phyloP scores from a whole-genome alignment of 179 eudicot species.

The Patellifolia procumbens region DNA sequence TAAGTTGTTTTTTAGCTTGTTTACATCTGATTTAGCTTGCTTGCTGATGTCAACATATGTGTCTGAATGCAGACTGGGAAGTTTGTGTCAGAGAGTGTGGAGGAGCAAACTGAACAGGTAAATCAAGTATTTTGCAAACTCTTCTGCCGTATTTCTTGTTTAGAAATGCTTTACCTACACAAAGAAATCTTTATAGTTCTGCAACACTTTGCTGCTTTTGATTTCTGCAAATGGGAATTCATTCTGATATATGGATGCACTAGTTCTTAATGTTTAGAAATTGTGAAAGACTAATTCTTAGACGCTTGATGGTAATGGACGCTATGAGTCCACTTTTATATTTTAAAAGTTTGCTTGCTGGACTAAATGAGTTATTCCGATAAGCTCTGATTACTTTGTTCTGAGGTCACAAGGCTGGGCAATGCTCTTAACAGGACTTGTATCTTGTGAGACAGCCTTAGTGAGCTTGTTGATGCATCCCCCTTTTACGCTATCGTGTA shows the following conservation, averaged over 20 bases:
- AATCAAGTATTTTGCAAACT: constrained; percentile 9
- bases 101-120: constrained; percentile 92
- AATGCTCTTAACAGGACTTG: background rate
- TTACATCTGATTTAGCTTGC: background rate
- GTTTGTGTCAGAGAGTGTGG: constrained; percentile 67
- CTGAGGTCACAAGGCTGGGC: background rate
- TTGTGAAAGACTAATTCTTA: constrained; percentile 1
- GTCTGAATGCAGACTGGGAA: constrained; percentile 70
- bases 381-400: background rate
- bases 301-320: constrained; percentile 1
- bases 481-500: background rate
- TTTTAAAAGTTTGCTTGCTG: background rate
- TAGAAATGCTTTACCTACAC: background rate
- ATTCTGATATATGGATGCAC: background rate
- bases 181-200: background rate
- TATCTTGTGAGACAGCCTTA: background rate
- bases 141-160: background rate
- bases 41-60: constrained; percentile 13
- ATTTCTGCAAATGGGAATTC: background rate
- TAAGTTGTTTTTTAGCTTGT: background rate
- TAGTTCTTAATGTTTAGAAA: background rate
- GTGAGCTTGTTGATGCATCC: background rate
- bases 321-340: background rate
- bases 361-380: background rate
- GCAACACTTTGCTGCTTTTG: background rate